Percentiles rank a stretch among this genome's conserved stretches.
These are phyloP conservation scores for Cornus florida DNA, from an alignment of 148 eudicot species.

Conservation along the genomic window DNA sequence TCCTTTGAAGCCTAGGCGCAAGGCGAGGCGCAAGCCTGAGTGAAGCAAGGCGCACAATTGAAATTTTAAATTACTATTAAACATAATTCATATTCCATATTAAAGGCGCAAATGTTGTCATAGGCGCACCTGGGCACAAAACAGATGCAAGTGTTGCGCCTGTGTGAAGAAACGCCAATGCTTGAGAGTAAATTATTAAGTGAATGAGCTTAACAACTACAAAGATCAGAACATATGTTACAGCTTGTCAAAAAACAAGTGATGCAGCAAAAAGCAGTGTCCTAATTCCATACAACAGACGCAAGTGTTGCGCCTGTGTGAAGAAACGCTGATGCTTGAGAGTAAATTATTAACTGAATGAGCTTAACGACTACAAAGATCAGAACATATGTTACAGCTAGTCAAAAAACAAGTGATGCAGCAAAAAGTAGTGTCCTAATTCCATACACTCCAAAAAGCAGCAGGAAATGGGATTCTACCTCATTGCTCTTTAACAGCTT, in stretches of 20 bases:
- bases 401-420: neutral
- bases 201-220: neutral
- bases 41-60: too few relatives aligned
- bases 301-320: too few relatives aligned
- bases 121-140: too few relatives aligned
- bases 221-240: neutral
- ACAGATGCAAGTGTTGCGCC: too few relatives aligned
- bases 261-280: neutral
- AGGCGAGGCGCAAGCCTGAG: too few relatives aligned
- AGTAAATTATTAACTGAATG: neutral
- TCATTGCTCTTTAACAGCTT: slow-evolving; percentile 71
- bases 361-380: neutral
- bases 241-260: neutral
- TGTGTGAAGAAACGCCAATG: neutral
- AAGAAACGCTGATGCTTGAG: neutral
- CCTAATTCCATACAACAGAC: too few relatives aligned
- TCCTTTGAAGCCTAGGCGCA: too few relatives aligned
- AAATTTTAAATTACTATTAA: too few relatives aligned
- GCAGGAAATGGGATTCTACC: slow-evolving; percentile 13
- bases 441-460: neutral
- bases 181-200: neutral
- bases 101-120: too few relatives aligned
- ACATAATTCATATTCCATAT: too few relatives aligned
- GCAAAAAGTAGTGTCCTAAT: slow-evolving; percentile 2
- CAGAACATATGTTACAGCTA: neutral